phyloP scores from a whole-genome alignment of 73 alveolate genomes.

The Paramecium caudatum region DNA sequence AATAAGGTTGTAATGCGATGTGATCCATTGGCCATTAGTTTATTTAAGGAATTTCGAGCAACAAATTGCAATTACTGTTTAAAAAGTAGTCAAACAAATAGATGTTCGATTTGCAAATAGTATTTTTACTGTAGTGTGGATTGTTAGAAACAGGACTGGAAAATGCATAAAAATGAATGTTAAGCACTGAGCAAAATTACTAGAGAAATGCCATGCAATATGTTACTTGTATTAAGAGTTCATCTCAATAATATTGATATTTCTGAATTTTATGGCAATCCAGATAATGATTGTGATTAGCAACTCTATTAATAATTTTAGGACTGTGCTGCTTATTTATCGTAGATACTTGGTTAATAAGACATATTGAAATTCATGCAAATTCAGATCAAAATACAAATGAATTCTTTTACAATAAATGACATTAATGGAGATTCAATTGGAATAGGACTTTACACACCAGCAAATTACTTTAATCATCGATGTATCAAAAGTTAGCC shows the following conservation, averaged over 20 bases:
- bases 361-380: not conserved
- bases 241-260: constrained; percentile 22
- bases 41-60: constrained; percentile 1
- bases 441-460: constrained; percentile 57
- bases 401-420: constrained; percentile 24
- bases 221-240: not conserved
- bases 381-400: not conserved
- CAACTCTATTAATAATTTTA: not conserved
- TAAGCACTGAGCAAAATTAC: not conserved
- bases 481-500: not conserved
- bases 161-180: constrained; percentile 47
- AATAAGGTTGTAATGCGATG: not conserved
- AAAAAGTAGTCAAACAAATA: not conserved
- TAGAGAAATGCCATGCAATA: constrained; percentile 47
- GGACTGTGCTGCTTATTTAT: constrained; percentile 40
- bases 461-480: constrained; percentile 48
- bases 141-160: constrained; percentile 37
- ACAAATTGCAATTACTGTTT: constrained; percentile 9
- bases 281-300: not conserved
- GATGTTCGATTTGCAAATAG: constrained; percentile 14
- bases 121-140: not conserved
- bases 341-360: not conserved
- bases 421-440: constrained; percentile 16
- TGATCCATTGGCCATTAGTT: not conserved
- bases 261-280: not conserved